Base-by-base conservation (phyloP, 768 basidiomycete species). In the Macrolepiota fuliginosa region DNA sequence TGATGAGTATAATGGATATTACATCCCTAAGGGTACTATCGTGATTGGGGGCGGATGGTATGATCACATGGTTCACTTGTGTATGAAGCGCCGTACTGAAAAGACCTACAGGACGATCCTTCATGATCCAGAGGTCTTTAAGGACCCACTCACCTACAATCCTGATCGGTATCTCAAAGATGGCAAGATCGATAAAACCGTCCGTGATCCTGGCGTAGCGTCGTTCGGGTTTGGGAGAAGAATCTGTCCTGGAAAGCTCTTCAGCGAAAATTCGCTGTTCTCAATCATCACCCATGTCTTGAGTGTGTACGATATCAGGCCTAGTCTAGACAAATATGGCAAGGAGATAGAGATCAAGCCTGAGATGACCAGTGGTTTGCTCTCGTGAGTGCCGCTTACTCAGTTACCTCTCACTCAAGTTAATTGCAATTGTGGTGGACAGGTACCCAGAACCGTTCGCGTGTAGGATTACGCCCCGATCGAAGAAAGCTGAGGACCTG, bases 41-140 rank as follows among this genome's bases (percentile, higher is more conserved):
- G 64, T 75, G 13, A 62, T 74, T 19, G 70, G 69, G 19, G 72
- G 72, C 54, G 65, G 64, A 35, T 74, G 74, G 73, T 73, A 55
- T 27, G 67, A 19, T n/a, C 29, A 35, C 37, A 17, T 32, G 5
- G 4, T 12, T 19, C 46, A 10, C 4, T 15, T 45, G 6, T 17
- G 11, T 27, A 24, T 2, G 7, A 10, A 12, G 25, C 25, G 4
- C 6, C 25, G 5, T 56, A 39, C 37, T 39, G 10, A 39, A 39
- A 24, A 46, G 36, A 9, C 47, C 7, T 29, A 32, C 11, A 63
- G 62, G 62, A 36, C 62, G 15, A 25, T 63, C 17, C 37, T 63
- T 11, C 56, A 60, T 40, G 58, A 63, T 19, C 63, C 59, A 17
- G 58, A 64, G 5, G 36, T 56, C 17, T 64, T 29, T 27, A 15